phyloP scores from a whole-genome alignment of 164 flowering plant genomes.

The Magnolia changhungtana region DNA sequence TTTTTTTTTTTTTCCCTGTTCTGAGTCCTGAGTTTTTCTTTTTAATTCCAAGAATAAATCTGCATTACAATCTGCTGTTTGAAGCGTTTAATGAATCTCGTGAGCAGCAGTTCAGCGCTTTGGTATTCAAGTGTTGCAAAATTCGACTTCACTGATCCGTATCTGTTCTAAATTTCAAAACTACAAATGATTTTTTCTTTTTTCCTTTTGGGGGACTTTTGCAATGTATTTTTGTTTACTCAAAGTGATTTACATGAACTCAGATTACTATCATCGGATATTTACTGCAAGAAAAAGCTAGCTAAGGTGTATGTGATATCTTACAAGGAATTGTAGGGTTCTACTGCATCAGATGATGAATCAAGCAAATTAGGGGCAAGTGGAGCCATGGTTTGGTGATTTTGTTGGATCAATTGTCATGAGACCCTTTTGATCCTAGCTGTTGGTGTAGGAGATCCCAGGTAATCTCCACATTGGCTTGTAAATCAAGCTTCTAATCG shows the following conservation, averaged over 20 bases:
- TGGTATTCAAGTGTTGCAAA: background rate
- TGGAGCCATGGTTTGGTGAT: too few relatives aligned
- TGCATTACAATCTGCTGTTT: constrained; percentile 1
- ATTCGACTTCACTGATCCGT: constrained; percentile 6
- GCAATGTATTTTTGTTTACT: background rate
- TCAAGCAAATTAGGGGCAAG: background rate
- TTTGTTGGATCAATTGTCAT: background rate
- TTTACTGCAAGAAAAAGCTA: background rate
- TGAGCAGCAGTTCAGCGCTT: background rate
- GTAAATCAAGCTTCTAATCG: too few relatives aligned
- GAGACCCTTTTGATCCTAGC: too few relatives aligned
- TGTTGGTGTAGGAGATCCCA: too few relatives aligned
- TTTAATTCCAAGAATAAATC: constrained; percentile 10
- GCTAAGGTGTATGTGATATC: background rate
- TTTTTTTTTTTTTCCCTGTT: background rate
- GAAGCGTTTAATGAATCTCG: background rate
- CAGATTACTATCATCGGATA: background rate
- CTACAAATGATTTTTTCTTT: background rate
- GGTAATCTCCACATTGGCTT: too few relatives aligned
- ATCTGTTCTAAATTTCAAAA: constrained; percentile 7
- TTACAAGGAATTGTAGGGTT: background rate
- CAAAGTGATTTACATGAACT: background rate
- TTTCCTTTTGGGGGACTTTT: too few relatives aligned
- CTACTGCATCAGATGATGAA: background rate
- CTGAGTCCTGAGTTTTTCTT: background rate